A percentile compares a stretch with the other conserved stretches of the same genome.
Conservation (phyloP, 2,329 filamentous ascomycete genomes). For the Microcyclosporella mali region DNA sequence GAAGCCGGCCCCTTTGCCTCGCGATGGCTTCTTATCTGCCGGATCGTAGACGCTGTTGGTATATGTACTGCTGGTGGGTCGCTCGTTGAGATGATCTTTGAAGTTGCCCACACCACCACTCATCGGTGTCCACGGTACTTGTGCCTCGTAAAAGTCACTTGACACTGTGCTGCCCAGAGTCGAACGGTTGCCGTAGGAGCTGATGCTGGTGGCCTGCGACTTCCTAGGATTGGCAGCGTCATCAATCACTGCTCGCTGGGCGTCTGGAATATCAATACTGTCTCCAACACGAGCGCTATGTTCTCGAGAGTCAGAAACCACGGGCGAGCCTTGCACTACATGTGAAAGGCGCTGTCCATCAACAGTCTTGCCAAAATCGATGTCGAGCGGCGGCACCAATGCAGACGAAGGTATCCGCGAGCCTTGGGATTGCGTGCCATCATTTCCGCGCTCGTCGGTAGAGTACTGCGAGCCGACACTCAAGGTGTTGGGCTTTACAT, state of each 20-base stretch:
- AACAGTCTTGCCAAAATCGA: slow-evolving; percentile 44
- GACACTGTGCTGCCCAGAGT: slow-evolving; percentile 25
- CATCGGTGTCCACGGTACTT: slow-evolving; percentile 30
- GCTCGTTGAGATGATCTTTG: slow-evolving; percentile 14
- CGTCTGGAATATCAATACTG: slow-evolving; percentile 15
- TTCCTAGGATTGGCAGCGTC: slow-evolving; percentile 21
- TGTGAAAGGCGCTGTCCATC: slow-evolving; percentile 59
- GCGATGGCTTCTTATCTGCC: slow-evolving; percentile 41
- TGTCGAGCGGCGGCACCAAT: slow-evolving; percentile 61
- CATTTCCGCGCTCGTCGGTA: slow-evolving; percentile 24
- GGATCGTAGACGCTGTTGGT: slow-evolving; percentile 38
- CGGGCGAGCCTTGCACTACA: slow-evolving; percentile 64
- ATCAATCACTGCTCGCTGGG: slow-evolving; percentile 28
- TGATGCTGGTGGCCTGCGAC: slow-evolving; percentile 20
- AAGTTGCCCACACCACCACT: slow-evolving; percentile 17
- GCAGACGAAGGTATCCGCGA: slow-evolving; percentile 49
- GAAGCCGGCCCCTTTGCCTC: slow-evolving; percentile 43
- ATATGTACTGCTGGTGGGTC: slow-evolving; percentile 41
- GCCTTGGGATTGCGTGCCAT: slow-evolving; percentile 42
- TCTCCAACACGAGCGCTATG: slow-evolving; percentile 31
- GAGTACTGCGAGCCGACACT: slow-evolving; percentile 46
- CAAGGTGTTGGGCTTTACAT: slow-evolving; percentile 33
- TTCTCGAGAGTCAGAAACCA: slow-evolving; percentile 54
- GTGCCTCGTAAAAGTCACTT: slow-evolving; percentile 28
- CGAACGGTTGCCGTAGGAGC: slow-evolving; percentile 25